These are phyloP conservation scores for Hortaea werneckii DNA, from an alignment of 2,329 filamentous ascomycete genomes.

Conservation along the genomic window DNA sequence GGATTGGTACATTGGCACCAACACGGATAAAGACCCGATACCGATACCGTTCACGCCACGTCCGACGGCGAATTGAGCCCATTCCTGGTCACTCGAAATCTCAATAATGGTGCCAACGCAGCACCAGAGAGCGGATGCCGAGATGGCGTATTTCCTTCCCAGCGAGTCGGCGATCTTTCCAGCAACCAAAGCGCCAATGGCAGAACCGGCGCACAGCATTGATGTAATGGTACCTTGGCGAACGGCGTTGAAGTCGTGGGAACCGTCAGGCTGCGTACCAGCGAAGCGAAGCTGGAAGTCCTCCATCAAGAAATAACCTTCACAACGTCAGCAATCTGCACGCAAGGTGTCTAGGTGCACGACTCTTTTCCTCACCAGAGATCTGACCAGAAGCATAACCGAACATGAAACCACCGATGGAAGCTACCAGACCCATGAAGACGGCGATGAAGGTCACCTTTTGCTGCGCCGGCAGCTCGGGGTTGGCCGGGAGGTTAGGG, in stretches of 20 bases:
- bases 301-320: constrained; percentile 48
- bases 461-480: constrained; percentile 10
- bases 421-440: constrained; percentile 47
- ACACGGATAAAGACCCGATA: constrained; percentile 53
- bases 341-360: no score
- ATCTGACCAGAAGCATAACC: constrained; percentile 50
- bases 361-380: constrained; percentile 25
- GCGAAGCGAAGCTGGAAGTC: constrained; percentile 49
- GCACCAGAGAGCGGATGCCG: constrained; percentile 52
- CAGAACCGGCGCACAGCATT: constrained; percentile 47
- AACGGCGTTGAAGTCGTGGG: constrained; percentile 44
- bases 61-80: constrained; percentile 57
- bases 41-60: constrained; percentile 56
- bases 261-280: constrained; percentile 24
- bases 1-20: constrained; percentile 59
- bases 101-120: constrained; percentile 42
- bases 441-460: constrained; percentile 28
- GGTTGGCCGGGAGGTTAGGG: constrained; percentile 6
- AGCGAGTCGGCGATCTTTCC: constrained; percentile 52
- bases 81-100: constrained; percentile 25
- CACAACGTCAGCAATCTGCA: no score
- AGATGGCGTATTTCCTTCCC: constrained; percentile 53
- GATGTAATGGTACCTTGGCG: constrained; percentile 55
- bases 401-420: constrained; percentile 48
- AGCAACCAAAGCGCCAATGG: constrained; percentile 47